A percentile compares a stretch with the other conserved stretches of the same genome.
Evolutionary conservation across 2,329 filamentous ascomycete species (phyloP).

Genomic region (Plenodomus tracheiphilus): DNA sequence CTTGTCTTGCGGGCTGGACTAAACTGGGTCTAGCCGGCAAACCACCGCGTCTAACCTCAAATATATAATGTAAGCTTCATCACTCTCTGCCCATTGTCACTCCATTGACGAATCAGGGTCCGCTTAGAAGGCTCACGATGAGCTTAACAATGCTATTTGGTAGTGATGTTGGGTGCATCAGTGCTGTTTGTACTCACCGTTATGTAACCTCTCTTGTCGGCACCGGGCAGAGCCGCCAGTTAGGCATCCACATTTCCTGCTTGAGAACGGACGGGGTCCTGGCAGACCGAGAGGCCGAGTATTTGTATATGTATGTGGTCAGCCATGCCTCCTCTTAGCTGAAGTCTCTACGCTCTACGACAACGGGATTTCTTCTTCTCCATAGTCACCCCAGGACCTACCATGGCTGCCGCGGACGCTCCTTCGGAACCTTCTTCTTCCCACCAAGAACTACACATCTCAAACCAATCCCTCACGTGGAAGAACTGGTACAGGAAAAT

Average conservation of each 20-base stretch:
- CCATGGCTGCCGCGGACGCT: not conserved
- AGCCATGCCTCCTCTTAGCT: too few species aligned
- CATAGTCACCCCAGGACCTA: too few species aligned
- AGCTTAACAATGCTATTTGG: not conserved
- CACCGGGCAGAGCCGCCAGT: too few species aligned
- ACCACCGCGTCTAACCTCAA: not conserved
- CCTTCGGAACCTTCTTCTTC: not conserved
- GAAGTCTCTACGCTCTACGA: too few species aligned
- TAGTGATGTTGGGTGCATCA: not conserved
- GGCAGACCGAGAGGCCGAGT: too few species aligned
- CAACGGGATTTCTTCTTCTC: too few species aligned
- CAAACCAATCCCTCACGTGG: slow-evolving; percentile 18
- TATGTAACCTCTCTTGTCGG: too few species aligned
- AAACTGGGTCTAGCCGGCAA: not conserved
- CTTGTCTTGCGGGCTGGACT: not conserved
- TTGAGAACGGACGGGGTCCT: too few species aligned
- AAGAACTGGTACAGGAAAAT: slow-evolving; percentile 87
- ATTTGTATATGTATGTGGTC: too few species aligned
- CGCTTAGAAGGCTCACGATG: not conserved
- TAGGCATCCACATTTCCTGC: not conserved
- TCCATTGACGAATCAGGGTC: not conserved
- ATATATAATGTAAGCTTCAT: not conserved
- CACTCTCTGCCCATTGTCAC: not conserved
- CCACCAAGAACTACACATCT: slow-evolving; percentile 18
- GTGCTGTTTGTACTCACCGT: too few species aligned